These are phyloP conservation scores for Litsea cubeba DNA, from an alignment of 164 flowering plant genomes.

Conservation along the genomic window DNA sequence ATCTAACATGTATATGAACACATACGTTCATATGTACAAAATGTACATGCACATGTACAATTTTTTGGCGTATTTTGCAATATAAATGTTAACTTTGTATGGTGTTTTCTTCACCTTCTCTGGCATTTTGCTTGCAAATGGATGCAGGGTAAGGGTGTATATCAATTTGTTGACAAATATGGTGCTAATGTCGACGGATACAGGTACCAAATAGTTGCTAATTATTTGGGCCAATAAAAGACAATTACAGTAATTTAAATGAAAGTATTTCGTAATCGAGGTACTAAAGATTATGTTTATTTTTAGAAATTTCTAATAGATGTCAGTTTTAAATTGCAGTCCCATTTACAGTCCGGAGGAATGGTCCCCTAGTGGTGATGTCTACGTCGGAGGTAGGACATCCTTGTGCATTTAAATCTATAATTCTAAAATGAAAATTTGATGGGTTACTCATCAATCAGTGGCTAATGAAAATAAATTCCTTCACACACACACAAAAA, in stretches of 20 bases:
- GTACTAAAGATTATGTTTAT: no score
- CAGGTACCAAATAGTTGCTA: constrained; percentile 41
- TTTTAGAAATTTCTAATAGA: no score
- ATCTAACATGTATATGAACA: not conserved
- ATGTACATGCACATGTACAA: not conserved
- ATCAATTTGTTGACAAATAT: constrained; percentile 86
- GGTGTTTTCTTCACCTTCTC: not conserved
- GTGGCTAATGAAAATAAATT: not conserved
- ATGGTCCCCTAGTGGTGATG: constrained; percentile 89
- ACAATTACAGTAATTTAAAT: no score
- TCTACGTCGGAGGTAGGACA: constrained; percentile 73
- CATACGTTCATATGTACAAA: not conserved
- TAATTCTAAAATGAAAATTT: not conserved
- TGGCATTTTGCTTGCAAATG: not conserved
- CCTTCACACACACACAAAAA: no score
- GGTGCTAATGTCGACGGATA: constrained; percentile 98
- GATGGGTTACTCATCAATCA: not conserved
- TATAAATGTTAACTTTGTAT: not conserved
- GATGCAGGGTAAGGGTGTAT: constrained; percentile 91
- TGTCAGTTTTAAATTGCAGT: constrained; percentile 32
- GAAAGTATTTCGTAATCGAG: no score
- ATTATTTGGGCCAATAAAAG: no score
- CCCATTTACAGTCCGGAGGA: constrained; percentile 71
- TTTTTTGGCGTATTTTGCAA: not conserved
- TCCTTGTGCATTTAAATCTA: not conserved